Conservation (phyloP, 2,329 filamentous ascomycete genomes). For the Alternaria incomplexa region DNA sequence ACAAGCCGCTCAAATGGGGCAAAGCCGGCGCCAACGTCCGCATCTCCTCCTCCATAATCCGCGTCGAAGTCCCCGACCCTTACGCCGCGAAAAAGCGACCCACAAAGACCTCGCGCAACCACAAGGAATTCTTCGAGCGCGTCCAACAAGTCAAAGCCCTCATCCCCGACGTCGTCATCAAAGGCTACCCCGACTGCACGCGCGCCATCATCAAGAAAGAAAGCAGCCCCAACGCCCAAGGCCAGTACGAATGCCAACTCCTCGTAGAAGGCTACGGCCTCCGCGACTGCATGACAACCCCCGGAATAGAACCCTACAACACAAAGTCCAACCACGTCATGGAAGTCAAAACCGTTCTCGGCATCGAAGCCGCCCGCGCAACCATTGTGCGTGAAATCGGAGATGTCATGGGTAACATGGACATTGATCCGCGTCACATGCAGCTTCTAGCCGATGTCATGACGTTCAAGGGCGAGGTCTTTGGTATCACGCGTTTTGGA, state of each 20-base stretch:
- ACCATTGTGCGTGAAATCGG: slow-evolving; percentile 91
- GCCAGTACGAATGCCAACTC: slow-evolving; percentile 62
- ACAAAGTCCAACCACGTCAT: slow-evolving; percentile 86
- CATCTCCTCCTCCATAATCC: slow-evolving; percentile 61
- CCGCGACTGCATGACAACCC: slow-evolving; percentile 87
- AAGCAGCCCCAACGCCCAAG: slow-evolving; percentile 70
- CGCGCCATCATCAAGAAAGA: slow-evolving; percentile 89
- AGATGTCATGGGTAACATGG: slow-evolving; percentile 90
- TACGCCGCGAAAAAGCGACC: slow-evolving; percentile 34
- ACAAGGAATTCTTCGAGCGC: slow-evolving; percentile 73
- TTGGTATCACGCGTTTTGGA: slow-evolving; percentile 96
- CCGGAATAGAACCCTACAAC: slow-evolving; percentile 80
- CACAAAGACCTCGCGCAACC: slow-evolving; percentile 43
- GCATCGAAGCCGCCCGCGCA: slow-evolving; percentile 89
- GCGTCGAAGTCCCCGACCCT: slow-evolving; percentile 70
- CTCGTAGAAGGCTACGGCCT: slow-evolving; percentile 94
- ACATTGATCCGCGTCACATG: slow-evolving; percentile 97
- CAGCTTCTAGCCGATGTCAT: slow-evolving; percentile 96
- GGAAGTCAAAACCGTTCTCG: slow-evolving; percentile 84
- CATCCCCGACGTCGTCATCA: slow-evolving; percentile 83
- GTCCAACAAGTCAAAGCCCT: slow-evolving; percentile 85
- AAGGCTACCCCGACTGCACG: slow-evolving; percentile 83
- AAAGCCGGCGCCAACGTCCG: slow-evolving; percentile 64
- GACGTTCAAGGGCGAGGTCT: slow-evolving; percentile 97
- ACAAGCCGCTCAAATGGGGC: slow-evolving; percentile 82